Evolutionary conservation across 2,329 filamentous ascomycete species (phyloP), one percentile per base, ranked within the genome.

Genomic region (Capronia americana): DNA sequence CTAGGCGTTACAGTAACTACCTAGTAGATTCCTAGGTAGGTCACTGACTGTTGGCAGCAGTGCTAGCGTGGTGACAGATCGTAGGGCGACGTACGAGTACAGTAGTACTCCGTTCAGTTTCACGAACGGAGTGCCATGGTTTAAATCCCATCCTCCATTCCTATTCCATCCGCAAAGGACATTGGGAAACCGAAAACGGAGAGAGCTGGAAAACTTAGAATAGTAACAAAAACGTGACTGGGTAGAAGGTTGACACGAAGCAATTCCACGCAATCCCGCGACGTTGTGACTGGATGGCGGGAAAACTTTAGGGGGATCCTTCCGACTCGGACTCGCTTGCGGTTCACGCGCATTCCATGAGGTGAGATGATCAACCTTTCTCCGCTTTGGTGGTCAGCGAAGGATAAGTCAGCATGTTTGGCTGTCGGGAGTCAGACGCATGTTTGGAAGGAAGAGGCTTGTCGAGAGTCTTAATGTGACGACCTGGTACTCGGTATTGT

Each of bases 291-390:
- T 51, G 48, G 48, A 44, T n/a, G 17, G 38, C 38, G 38, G 38
- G 17, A 44, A 44, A 44, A 44, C 38, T 10, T 44, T 44, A 17
- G 38, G 38, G 34, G 12, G 11, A 44, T 44, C 38, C 38, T 17
- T 17, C 17, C 38, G 14, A 7, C 11, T 7, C 38, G 6, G 14
- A 8, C 14, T 51, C 48, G 48, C 48, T 51, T 51, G 48, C 38
- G 17, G 17, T 23, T 26, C 48, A 51, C 8, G 48, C 48, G 10
- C 28, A 28, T 32, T 48, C 20, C 57, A 20, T 59, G 38, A 34
- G 41, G 57, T 59, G 41, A 46, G 57, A 46, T 32, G 48, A 6
- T 32, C 17, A 34, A 12, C 12, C 57, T 48, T 59, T 32, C n/a
- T 48, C 57, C 57, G 4, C 5, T 26, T 51, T 23, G 10, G 48